phyloP scores from a whole-genome alignment of 768 basidiomycete species.

The Lactifluus hygrophoroides region DNA sequence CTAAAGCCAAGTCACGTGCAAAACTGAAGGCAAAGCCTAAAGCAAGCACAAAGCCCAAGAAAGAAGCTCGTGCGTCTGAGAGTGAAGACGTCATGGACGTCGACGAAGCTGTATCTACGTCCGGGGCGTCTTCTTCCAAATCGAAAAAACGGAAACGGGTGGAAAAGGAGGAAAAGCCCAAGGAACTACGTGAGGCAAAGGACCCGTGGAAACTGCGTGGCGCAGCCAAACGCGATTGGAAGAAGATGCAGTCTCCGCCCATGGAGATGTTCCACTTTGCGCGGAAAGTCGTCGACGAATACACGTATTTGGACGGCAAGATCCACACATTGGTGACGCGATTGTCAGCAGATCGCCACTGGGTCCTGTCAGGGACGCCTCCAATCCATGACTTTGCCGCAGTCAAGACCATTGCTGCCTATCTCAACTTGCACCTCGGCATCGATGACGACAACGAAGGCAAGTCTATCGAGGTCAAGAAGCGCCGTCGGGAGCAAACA shows the following conservation, averaged over 20 bases:
- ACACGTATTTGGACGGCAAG: constrained; percentile 83
- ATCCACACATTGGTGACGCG: constrained; percentile 70
- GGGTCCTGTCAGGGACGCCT: constrained; percentile 97
- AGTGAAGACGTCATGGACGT: constrained; percentile 49
- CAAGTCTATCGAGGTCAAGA: constrained; percentile 65
- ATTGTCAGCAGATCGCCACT: constrained; percentile 69
- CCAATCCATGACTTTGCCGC: constrained; percentile 87
- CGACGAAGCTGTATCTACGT: constrained; percentile 36
- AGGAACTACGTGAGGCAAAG: constrained; percentile 39
- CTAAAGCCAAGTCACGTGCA: constrained; percentile 27
- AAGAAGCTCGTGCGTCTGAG: constrained; percentile 22
- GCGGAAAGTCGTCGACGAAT: constrained; percentile 87
- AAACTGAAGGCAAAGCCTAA: constrained; percentile 23
- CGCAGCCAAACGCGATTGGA: constrained; percentile 65
- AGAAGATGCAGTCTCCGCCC: constrained; percentile 70
- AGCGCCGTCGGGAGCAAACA: constrained; percentile 76
- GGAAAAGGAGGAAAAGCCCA: constrained; percentile 24
- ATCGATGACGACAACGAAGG: constrained; percentile 85
- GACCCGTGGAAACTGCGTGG: constrained; percentile 73
- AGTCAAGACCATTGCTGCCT: constrained; percentile 83
- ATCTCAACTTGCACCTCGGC: constrained; percentile 85
- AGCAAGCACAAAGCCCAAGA: constrained; percentile 23
- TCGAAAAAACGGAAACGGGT: constrained; percentile 38
- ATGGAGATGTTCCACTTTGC: constrained; percentile 90
- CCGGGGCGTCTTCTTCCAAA: constrained; percentile 30